phyloP scores from a whole-genome alignment of 768 basidiomycete species.

The Butyriboletus loyo region DNA sequence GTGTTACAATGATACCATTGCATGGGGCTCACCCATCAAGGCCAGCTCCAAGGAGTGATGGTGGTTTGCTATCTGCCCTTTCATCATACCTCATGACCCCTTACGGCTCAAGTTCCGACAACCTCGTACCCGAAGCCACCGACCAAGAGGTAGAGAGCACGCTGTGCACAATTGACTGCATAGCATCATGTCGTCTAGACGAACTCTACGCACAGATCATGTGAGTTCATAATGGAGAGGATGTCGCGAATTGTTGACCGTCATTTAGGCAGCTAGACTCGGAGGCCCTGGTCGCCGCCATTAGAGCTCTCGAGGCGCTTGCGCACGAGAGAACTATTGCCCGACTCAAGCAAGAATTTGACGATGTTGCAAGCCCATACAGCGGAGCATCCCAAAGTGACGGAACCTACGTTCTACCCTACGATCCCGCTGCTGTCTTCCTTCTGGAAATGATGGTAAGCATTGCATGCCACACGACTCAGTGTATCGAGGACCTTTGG shows the following conservation, averaged over 20 bases:
- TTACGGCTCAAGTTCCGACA: constrained; percentile 73
- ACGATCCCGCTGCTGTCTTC: constrained; percentile 94
- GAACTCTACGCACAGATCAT: constrained; percentile 92
- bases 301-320: constrained; percentile 84
- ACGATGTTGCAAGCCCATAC: constrained; percentile 46
- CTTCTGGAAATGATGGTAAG: constrained; percentile 94
- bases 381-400: constrained; percentile 38
- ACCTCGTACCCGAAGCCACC: constrained; percentile 80
- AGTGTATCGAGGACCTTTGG: constrained; percentile 89
- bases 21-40: constrained; percentile 68
- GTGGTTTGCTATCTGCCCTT: constrained; percentile 88
- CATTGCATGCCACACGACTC: constrained; percentile 71
- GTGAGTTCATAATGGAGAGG: constrained; percentile 46
- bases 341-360: constrained; percentile 64
- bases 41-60: constrained; percentile 65
- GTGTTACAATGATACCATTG: constrained; percentile 87
- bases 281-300: constrained; percentile 77
- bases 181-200: constrained; percentile 89
- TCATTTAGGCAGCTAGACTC: constrained; percentile 65
- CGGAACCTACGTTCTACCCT: constrained; percentile 62
- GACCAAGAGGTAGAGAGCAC: constrained; percentile 93
- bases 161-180: constrained; percentile 91
- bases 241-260: constrained; percentile 6
- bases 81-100: constrained; percentile 98
- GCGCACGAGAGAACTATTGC: constrained; percentile 90